Evolutionary conservation across 139 green algal genomes (phyloP).

Genomic region (Tetraselmis striata): DNA sequence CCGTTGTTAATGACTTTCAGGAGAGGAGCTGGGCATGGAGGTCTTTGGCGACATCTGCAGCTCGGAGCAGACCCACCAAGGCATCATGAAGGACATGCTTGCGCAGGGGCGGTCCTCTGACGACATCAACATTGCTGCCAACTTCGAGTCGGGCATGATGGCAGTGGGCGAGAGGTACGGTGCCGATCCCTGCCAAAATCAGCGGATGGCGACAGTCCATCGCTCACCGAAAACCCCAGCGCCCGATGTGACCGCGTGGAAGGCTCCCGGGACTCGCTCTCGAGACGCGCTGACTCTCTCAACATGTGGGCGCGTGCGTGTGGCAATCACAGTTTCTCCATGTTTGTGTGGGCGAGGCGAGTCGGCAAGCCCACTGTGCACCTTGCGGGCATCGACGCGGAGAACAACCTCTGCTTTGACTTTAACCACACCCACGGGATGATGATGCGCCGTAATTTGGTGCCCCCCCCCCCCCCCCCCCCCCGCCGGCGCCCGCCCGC

Average conservation of each 20-base stretch:
- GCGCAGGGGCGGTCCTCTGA: neutral
- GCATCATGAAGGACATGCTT: neutral
- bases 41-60: neutral
- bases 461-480: too few species aligned
- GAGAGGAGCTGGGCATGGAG: neutral
- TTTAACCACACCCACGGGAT: neutral
- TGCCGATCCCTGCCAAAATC: too few species aligned
- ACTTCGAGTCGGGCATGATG: neutral
- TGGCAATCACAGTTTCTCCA: neutral
- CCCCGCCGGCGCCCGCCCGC: too few species aligned
- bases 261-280: too few species aligned
- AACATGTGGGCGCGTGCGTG: too few species aligned
- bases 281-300: too few species aligned
- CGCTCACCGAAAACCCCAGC: too few species aligned
- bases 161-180: too few species aligned
- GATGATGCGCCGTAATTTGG: too few species aligned
- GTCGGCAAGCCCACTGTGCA: neutral
- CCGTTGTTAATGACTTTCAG: too few species aligned
- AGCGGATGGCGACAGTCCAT: too few species aligned
- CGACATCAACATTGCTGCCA: neutral
- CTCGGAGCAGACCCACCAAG: neutral
- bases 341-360: neutral
- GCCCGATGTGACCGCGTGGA: too few species aligned
- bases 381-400: neutral
- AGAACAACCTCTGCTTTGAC: neutral